These are phyloP conservation scores for Lachnum nothofagi DNA, from an alignment of 2,329 filamentous ascomycete species.

Conservation along the genomic window DNA sequence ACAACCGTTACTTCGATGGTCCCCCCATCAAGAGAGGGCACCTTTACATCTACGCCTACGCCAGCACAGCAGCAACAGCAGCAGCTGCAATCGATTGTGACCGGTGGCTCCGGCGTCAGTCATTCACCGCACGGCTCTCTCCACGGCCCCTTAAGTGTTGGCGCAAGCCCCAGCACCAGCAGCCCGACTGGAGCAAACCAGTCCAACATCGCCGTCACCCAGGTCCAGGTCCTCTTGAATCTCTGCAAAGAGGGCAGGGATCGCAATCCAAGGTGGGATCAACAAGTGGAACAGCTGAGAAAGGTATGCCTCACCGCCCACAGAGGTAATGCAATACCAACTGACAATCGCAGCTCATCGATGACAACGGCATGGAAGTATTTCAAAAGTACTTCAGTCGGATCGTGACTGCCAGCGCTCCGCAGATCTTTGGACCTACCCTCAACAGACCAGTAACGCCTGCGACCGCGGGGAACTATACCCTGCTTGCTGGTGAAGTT, in stretches of 20 bases:
- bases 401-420: slow-evolving; percentile 83
- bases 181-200: slow-evolving; percentile 49
- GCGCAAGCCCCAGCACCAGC: slow-evolving; percentile 33
- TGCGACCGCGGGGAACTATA: slow-evolving; percentile 76
- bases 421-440: slow-evolving; percentile 83
- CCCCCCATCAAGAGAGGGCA: slow-evolving; percentile 34
- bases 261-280: slow-evolving; percentile 76
- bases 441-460: slow-evolving; percentile 67
- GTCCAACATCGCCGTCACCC: slow-evolving; percentile 87
- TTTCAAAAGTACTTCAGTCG: slow-evolving; percentile 94
- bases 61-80: slow-evolving; percentile 24
- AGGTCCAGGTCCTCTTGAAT: slow-evolving; percentile 90
- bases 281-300: slow-evolving; percentile 83
- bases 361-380: slow-evolving; percentile 99
- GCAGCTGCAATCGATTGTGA: slow-evolving; percentile 30
- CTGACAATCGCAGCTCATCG: slow-evolving; percentile 62
- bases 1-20: slow-evolving; percentile 36
- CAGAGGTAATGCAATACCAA: background rate
- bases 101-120: slow-evolving; percentile 24
- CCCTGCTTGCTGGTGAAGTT: slow-evolving; percentile 76
- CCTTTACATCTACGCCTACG: slow-evolving; percentile 35
- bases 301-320: slow-evolving; percentile 56
- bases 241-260: slow-evolving; percentile 93
- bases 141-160: slow-evolving; percentile 40
- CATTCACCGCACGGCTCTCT: slow-evolving; percentile 40